phyloP scores from a whole-genome alignment of 2,329 filamentous ascomycete species.

The Elsinoe australis region DNA sequence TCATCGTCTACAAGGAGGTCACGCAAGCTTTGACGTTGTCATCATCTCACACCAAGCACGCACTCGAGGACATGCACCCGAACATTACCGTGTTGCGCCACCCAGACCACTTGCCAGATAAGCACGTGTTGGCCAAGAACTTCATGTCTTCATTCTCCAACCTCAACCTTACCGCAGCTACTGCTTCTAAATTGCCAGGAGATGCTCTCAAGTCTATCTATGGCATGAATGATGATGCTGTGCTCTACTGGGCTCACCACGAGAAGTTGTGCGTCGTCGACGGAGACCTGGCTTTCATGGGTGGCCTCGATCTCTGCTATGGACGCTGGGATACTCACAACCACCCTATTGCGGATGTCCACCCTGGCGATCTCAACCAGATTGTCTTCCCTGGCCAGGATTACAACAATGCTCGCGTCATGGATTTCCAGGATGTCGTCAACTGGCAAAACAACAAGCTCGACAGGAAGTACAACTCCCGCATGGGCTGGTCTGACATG shows the following conservation, averaged over 20 bases:
- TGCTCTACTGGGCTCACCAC: slow-evolving; percentile 88
- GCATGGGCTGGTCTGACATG: slow-evolving; percentile 92
- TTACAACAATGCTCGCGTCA: slow-evolving; percentile 80
- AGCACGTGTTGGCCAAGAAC: slow-evolving; percentile 55
- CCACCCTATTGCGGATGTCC: slow-evolving; percentile 77
- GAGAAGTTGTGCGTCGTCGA: slow-evolving; percentile 85
- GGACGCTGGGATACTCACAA: slow-evolving; percentile 78
- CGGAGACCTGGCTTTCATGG: slow-evolving; percentile 77
- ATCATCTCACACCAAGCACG: slow-evolving; percentile 69
- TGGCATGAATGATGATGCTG: slow-evolving; percentile 70
- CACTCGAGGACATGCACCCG: slow-evolving; percentile 64
- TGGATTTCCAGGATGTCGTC: slow-evolving; percentile 69
- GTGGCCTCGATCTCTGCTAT: slow-evolving; percentile 77
- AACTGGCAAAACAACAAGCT: slow-evolving; percentile 83
- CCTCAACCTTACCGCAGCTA: slow-evolving; percentile 48
- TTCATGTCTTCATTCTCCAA: slow-evolving; percentile 51
- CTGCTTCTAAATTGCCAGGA: slow-evolving; percentile 56
- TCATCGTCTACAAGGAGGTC: slow-evolving; percentile 91
- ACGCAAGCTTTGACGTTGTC: slow-evolving; percentile 69
- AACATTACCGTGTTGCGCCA: slow-evolving; percentile 88
- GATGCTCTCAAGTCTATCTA: slow-evolving; percentile 68
- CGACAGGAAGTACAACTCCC: slow-evolving; percentile 59
- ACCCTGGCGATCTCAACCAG: slow-evolving; percentile 65
- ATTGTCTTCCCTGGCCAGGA: slow-evolving; percentile 85
- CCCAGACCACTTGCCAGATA: slow-evolving; percentile 76